phyloP scores from a whole-genome alignment of 140 eudicot genomes.

The Erigeron philadelphicus region DNA sequence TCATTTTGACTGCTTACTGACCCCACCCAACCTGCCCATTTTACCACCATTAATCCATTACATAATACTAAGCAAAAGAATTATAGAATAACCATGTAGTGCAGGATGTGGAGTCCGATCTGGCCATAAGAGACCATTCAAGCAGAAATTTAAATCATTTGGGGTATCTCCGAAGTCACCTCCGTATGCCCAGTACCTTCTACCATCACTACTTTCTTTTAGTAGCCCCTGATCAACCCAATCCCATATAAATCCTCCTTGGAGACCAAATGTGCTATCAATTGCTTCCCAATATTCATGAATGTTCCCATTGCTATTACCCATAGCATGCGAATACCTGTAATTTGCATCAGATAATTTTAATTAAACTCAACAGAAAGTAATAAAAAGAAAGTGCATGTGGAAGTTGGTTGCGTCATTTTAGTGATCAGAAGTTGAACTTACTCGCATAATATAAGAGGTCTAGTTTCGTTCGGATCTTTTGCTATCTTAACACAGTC shows the following conservation, averaged over 20 bases:
- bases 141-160: slow-evolving; percentile 85
- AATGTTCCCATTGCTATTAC: slow-evolving; percentile 93
- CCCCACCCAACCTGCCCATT: slow-evolving; percentile 4
- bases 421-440: slow-evolving; percentile 24
- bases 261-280: slow-evolving; percentile 84
- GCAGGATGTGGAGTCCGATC: slow-evolving; percentile 97
- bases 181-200: slow-evolving; percentile 89
- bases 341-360: slow-evolving; percentile 1
- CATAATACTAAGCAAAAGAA: slow-evolving; percentile 1
- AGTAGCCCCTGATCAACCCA: slow-evolving; percentile 93
- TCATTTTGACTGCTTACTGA: not conserved
- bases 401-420: not conserved
- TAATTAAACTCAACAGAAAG: slow-evolving; percentile 9
- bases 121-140: slow-evolving; percentile 83
- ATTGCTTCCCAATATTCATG: slow-evolving; percentile 91
- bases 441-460: slow-evolving; percentile 91
- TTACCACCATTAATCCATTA: slow-evolving; percentile 16
- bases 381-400: slow-evolving; percentile 1
- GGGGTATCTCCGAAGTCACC: slow-evolving; percentile 92
- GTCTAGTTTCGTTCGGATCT: slow-evolving; percentile 77
- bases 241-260: slow-evolving; percentile 99
- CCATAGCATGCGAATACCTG: slow-evolving; percentile 97
- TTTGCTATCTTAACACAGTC: slow-evolving; percentile 83
- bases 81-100: slow-evolving; percentile 50
- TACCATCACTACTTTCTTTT: slow-evolving; percentile 66